phyloP scores from a whole-genome alignment of 2,329 filamentous ascomycete species.

The Cercospora beticola region DNA sequence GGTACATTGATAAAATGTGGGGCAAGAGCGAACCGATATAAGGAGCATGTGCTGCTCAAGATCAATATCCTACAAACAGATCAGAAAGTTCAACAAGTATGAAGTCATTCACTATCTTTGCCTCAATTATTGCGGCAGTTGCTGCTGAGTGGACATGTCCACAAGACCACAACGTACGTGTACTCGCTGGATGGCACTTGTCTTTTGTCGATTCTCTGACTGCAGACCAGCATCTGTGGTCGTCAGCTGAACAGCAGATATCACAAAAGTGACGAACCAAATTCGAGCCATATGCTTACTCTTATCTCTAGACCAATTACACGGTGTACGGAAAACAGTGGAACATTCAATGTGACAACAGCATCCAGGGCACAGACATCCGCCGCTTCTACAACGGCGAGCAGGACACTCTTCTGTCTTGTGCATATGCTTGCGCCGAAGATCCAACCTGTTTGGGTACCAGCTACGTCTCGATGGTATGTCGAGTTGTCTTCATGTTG shows the following conservation, averaged over 20 bases:
- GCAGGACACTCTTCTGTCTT: slow-evolving; percentile 1
- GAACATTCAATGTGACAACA: slow-evolving; percentile 11
- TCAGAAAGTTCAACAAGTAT: background rate
- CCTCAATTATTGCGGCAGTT: slow-evolving; percentile 1
- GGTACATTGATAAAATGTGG: background rate
- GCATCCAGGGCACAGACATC: slow-evolving; percentile 6
- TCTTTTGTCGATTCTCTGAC: background rate
- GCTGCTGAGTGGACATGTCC: slow-evolving; percentile 8
- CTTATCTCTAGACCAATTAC: background rate
- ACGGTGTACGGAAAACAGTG: slow-evolving; percentile 6
- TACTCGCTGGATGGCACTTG: background rate
- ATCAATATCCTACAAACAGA: background rate
- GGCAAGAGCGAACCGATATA: background rate
- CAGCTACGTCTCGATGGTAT: slow-evolving; percentile 11
- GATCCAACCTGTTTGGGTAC: slow-evolving; percentile 2
- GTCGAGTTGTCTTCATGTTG: background rate
- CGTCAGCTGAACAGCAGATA: background rate
- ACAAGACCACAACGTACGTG: slow-evolving; percentile 1
- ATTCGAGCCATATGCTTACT: background rate
- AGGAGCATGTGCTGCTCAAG: background rate
- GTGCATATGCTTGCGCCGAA: slow-evolving; percentile 4
- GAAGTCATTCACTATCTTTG: slow-evolving; percentile 2
- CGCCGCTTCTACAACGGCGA: slow-evolving; percentile 8
- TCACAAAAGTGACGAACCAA: background rate
- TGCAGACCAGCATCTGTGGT: background rate